Conservation (phyloP, 495 filamentous ascomycete genomes). For the Wilcoxina mikolae region DNA sequence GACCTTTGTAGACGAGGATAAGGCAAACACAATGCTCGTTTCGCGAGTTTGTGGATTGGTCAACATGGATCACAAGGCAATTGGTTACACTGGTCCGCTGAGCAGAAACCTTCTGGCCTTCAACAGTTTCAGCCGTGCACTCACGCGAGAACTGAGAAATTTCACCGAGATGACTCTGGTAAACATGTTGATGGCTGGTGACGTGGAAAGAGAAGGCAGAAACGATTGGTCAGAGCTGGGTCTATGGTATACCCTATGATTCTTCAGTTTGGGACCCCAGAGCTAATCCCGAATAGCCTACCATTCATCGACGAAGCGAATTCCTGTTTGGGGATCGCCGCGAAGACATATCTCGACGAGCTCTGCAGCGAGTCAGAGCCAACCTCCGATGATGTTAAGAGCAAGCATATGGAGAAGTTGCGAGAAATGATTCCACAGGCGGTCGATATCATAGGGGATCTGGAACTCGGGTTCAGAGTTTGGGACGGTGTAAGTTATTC, state of each 20-base stretch:
- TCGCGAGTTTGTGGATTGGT: conserved; percentile 71
- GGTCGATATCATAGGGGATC: conserved; percentile 57
- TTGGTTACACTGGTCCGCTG: conserved; percentile 88
- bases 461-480: conserved; percentile 52
- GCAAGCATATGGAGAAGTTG: conserved; percentile 39
- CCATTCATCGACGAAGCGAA: conserved; percentile 77
- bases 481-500: conserved; percentile 26
- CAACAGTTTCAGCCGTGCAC: conserved; percentile 63
- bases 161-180: conserved; percentile 64
- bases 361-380: conserved; percentile 46
- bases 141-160: conserved; percentile 64
- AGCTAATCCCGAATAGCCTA: no score
- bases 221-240: conserved; percentile 56
- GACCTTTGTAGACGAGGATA: conserved; percentile 40
- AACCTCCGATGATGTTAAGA: conserved; percentile 44
- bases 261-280: no score
- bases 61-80: conserved; percentile 63
- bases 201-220: conserved; percentile 40
- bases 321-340: conserved; percentile 73
- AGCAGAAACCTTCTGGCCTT: conserved; percentile 80
- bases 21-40: conserved; percentile 58
- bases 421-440: conserved; percentile 62
- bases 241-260: conserved; percentile 50
- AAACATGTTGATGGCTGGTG: conserved; percentile 65
- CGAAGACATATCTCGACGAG: conserved; percentile 87